phyloP scores from a whole-genome alignment of 352 stramenopile species.

The Globisporangium nagaii region DNA sequence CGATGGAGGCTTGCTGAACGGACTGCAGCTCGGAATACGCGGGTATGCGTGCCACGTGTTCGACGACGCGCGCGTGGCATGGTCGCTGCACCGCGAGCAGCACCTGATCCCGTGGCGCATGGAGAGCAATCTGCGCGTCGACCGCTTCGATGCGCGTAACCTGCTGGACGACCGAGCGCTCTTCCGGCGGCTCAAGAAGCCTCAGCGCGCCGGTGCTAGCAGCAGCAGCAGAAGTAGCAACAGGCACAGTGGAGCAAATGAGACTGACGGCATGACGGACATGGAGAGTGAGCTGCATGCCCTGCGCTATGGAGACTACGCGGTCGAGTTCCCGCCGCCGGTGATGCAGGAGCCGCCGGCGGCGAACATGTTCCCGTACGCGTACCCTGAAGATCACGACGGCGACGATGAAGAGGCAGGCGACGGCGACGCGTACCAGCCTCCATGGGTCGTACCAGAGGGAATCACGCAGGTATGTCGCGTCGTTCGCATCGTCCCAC shows the following conservation, averaged over 20 bases:
- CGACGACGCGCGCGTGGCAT: conserved; percentile 34
- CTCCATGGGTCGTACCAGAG: conserved; percentile 20
- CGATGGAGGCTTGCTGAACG: not conserved
- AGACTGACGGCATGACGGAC: not conserved
- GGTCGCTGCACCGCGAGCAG: conserved; percentile 43
- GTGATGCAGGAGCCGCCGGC: conserved; percentile 2
- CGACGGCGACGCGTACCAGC: conserved; percentile 21
- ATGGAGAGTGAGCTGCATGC: conserved; percentile 22
- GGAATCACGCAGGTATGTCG: conserved; percentile 21
- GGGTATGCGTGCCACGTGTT: conserved; percentile 51
- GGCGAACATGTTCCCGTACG: conserved; percentile 39
- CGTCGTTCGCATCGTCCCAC: too few species aligned
- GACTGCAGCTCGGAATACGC: conserved; percentile 35
- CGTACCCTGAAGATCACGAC: conserved; percentile 28
- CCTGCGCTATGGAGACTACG: conserved; percentile 43
- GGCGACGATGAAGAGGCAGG: conserved; percentile 15
- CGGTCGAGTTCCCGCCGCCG: conserved; percentile 25
- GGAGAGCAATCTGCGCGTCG: conserved; percentile 31
- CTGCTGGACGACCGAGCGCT: conserved; percentile 35
- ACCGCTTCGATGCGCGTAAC: conserved; percentile 64
- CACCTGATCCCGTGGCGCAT: conserved; percentile 53
- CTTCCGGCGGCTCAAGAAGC: conserved; percentile 52
- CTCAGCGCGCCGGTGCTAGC: not conserved
- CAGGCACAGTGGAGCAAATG: not conserved
- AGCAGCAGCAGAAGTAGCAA: not conserved